Conservation (phyloP, 345 rosid genomes). For the Eutrema japonicum region DNA sequence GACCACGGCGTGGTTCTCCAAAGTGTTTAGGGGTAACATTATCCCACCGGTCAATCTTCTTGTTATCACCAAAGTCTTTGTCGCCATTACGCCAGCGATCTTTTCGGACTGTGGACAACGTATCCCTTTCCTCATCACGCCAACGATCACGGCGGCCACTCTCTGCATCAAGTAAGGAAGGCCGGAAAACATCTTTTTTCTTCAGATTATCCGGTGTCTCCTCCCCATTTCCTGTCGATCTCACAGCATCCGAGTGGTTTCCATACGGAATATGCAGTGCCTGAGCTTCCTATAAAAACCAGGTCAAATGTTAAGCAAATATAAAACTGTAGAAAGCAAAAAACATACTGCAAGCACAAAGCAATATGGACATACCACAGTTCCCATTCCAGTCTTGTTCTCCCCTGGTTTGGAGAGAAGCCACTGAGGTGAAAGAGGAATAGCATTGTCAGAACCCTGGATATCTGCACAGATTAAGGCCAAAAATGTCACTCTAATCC, state of each 20-base stretch:
- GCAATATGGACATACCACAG: slow-evolving; percentile 60
- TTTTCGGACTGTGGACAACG: slow-evolving; percentile 61
- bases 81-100: slow-evolving; percentile 89
- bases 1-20: slow-evolving; percentile 78
- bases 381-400: slow-evolving; percentile 70
- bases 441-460: slow-evolving; percentile 70
- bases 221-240: slow-evolving; percentile 60
- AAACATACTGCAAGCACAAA: slow-evolving; percentile 7
- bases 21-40: slow-evolving; percentile 60
- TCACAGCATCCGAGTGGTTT: slow-evolving; percentile 50
- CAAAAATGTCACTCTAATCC: slow-evolving; percentile 27
- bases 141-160: slow-evolving; percentile 80
- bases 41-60: slow-evolving; percentile 83
- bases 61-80: slow-evolving; percentile 72
- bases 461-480: slow-evolving; percentile 62
- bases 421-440: slow-evolving; percentile 99
- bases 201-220: slow-evolving; percentile 63
- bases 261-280: slow-evolving; percentile 48
- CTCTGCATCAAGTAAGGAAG: slow-evolving; percentile 82
- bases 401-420: slow-evolving; percentile 91
- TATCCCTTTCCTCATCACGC: slow-evolving; percentile 98
- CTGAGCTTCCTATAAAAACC: slow-evolving; percentile 61
- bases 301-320: not conserved
- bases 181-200: slow-evolving; percentile 84
- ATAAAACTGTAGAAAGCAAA: not conserved